These are phyloP conservation scores for Amphichorda felina DNA, from an alignment of 2,329 filamentous ascomycete genomes.

Conservation along the genomic window DNA sequence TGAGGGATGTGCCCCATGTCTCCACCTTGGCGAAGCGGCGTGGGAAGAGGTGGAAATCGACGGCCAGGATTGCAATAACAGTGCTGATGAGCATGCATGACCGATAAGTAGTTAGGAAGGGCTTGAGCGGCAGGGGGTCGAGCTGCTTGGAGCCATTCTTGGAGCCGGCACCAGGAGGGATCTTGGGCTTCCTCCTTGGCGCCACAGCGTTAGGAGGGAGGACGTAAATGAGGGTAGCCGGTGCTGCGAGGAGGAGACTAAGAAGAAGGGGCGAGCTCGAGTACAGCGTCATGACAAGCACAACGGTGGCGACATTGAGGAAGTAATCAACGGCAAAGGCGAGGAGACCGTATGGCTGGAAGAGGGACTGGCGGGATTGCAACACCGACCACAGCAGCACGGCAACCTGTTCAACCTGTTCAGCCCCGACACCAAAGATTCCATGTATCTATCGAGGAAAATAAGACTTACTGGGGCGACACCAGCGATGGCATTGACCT, in stretches of 20 bases:
- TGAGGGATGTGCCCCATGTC: conserved; percentile 98
- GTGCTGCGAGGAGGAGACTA: conserved; percentile 60
- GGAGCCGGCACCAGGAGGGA: conserved; percentile 24
- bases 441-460: background rate
- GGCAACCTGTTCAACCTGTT: conserved; percentile 46
- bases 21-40: conserved; percentile 95
- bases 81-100: conserved; percentile 87
- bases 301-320: conserved; percentile 70
- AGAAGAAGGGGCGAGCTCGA: conserved; percentile 63
- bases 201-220: conserved; percentile 26
- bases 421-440: background rate
- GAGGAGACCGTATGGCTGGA: conserved; percentile 59
- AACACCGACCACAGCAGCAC: conserved; percentile 81
- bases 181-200: conserved; percentile 32
- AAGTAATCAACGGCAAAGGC: conserved; percentile 71
- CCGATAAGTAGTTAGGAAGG: conserved; percentile 86
- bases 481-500: conserved; percentile 79
- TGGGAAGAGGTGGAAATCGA: conserved; percentile 89
- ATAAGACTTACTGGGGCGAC: conserved; percentile 60
- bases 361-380: conserved; percentile 74
- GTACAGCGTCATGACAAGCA: conserved; percentile 82
- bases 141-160: conserved; percentile 20
- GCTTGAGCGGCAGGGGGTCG: conserved; percentile 61
- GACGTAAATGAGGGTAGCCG: conserved; percentile 51
- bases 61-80: conserved; percentile 85